Evolutionary conservation across 345 rosid genomes (phyloP).

Genomic region (Ailanthus altissimus): DNA sequence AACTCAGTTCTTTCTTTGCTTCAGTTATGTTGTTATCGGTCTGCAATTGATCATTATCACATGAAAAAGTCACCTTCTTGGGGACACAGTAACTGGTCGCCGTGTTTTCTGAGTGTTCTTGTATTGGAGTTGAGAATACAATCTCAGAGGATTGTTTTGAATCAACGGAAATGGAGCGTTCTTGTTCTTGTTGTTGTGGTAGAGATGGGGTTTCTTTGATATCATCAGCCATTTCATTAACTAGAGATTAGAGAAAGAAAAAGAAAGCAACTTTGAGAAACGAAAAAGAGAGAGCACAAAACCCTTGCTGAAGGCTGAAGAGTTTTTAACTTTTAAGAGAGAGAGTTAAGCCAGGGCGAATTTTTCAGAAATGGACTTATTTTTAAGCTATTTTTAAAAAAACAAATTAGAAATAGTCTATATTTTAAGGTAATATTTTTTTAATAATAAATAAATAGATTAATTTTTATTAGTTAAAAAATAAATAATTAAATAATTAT

Average conservation of each 20-base stretch:
- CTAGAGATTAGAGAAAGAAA: not conserved
- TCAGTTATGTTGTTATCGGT: not conserved
- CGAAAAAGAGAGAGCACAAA: not conserved
- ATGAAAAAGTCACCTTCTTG: slow-evolving; percentile 29
- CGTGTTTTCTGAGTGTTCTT: slow-evolving; percentile 21
- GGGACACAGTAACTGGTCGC: slow-evolving; percentile 20
- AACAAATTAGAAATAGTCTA: too few species aligned
- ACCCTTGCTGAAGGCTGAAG: not conserved
- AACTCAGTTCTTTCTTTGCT: slow-evolving; percentile 24
- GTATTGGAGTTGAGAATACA: slow-evolving; percentile 19
- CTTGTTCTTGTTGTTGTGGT: not conserved
- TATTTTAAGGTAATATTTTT: too few species aligned
- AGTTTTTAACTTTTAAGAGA: too few species aligned
- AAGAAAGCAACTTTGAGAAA: not conserved
- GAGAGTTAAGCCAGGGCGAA: too few species aligned
- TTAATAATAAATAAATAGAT: too few species aligned
- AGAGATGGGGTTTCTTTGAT: slow-evolving; percentile 16
- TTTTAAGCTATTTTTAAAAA: too few species aligned
- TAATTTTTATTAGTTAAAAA: too few species aligned
- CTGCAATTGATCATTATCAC: slow-evolving; percentile 13
- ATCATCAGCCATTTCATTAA: slow-evolving; percentile 15
- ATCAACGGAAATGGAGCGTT: slow-evolving; percentile 8
- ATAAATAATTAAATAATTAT: too few species aligned
- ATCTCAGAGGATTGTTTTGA: slow-evolving; percentile 18
- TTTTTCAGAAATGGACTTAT: too few species aligned